Percentiles rank a stretch among this genome's conserved stretches.
phyloP scores from a whole-genome alignment of 2,329 filamentous ascomycete species.

The Metarhizium guizhouense region DNA sequence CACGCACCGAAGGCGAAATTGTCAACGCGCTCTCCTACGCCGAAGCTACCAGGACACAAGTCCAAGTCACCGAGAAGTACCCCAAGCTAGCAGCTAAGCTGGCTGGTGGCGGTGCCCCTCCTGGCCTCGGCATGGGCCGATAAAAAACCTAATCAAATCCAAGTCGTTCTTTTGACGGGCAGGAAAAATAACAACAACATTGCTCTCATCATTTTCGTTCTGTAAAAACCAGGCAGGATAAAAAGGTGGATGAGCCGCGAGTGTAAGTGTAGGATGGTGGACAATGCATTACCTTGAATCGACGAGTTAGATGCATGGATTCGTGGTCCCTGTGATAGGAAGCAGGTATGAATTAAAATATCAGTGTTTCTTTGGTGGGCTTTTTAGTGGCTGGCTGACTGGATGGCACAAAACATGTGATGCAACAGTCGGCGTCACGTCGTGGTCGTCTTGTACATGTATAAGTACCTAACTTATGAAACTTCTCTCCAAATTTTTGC shows the following conservation, averaged over 20 bases:
- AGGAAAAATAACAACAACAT: background rate
- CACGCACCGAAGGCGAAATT: conserved; percentile 89
- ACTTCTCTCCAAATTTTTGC: conserved; percentile 1
- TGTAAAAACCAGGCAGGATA: background rate
- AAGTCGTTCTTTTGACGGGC: background rate
- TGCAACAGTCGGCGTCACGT: background rate
- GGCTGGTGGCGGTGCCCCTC: conserved; percentile 25
- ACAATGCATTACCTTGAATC: background rate
- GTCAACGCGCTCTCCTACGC: conserved; percentile 95
- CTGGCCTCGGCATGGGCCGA: conserved; percentile 27
- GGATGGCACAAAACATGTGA: background rate
- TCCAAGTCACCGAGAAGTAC: conserved; percentile 84
- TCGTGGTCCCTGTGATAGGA: background rate
- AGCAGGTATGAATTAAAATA: background rate
- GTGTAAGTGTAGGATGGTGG: conserved; percentile 1
- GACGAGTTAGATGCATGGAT: background rate
- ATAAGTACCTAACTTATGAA: conserved; percentile 8
- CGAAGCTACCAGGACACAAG: conserved; percentile 90
- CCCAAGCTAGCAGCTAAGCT: conserved; percentile 69
- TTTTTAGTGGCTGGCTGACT: background rate
- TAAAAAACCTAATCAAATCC: conserved; percentile 12
- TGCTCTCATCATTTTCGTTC: background rate
- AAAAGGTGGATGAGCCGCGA: background rate
- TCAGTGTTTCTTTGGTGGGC: background rate
- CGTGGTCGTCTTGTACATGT: conserved; percentile 7